phyloP scores from a whole-genome alignment of 768 basidiomycete genomes.

The Tylopilus subfusipes region DNA sequence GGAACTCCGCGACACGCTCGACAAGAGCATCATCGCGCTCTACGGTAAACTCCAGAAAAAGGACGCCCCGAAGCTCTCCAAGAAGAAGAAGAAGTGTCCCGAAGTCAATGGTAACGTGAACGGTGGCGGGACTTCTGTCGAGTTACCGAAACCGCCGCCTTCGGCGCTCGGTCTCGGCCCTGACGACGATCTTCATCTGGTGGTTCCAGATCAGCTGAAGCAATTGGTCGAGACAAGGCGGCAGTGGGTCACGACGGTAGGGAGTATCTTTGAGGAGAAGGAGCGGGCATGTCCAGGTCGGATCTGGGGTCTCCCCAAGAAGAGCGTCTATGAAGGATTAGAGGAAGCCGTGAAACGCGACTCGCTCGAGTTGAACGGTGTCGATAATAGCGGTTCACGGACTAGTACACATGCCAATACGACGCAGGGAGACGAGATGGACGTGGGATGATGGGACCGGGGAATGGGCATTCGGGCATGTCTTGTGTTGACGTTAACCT shows the following conservation, averaged over 20 bases:
- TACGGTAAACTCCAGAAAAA: slow-evolving; percentile 84
- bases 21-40: slow-evolving; percentile 72
- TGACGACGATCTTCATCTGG: slow-evolving; percentile 61
- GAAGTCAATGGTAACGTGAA: slow-evolving; percentile 33
- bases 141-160: slow-evolving; percentile 56
- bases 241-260: slow-evolving; percentile 77
- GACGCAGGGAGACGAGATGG: slow-evolving; percentile 60
- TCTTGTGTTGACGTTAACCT: slow-evolving; percentile 13
- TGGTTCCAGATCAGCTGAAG: slow-evolving; percentile 63
- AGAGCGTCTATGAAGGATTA: slow-evolving; percentile 72
- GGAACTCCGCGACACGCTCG: slow-evolving; percentile 78
- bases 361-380: slow-evolving; percentile 20
- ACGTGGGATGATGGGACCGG: slow-evolving; percentile 50
- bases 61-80: slow-evolving; percentile 61
- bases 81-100: slow-evolving; percentile 69
- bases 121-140: slow-evolving; percentile 30
- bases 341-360: slow-evolving; percentile 57
- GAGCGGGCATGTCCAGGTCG: slow-evolving; percentile 61
- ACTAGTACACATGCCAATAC: slow-evolving; percentile 39
- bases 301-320: slow-evolving; percentile 73
- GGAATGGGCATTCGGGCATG: slow-evolving; percentile 4
- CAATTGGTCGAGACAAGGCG: slow-evolving; percentile 72
- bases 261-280: slow-evolving; percentile 71
- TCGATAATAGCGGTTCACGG: slow-evolving; percentile 24
- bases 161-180: slow-evolving; percentile 67